Evolutionary conservation across 2,329 filamentous ascomycete genomes (phyloP).

Genomic region (Pseudocercospora pini-densiflorae): DNA sequence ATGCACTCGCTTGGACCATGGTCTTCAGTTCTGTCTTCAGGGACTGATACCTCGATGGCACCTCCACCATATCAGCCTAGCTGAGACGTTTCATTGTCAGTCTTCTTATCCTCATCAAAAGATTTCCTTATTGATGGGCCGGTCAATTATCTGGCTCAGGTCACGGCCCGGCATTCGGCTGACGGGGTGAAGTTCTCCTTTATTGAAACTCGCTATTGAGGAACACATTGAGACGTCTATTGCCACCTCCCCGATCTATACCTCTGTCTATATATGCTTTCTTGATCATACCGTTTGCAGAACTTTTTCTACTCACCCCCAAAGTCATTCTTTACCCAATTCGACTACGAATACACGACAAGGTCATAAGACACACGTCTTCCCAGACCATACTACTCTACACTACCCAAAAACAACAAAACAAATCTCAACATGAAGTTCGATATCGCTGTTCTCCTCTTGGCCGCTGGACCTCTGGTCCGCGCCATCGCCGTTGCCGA

Average conservation of each 20-base stretch:
- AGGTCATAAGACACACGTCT: slow-evolving; percentile 23
- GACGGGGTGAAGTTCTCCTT: slow-evolving; percentile 18
- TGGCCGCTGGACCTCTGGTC: slow-evolving; percentile 26
- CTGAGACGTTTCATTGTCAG: neutral
- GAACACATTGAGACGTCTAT: slow-evolving; percentile 13
- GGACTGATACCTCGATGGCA: neutral
- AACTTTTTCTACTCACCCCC: slow-evolving; percentile 26
- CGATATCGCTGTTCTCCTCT: slow-evolving; percentile 26
- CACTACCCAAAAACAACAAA: slow-evolving; percentile 18
- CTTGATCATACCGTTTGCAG: slow-evolving; percentile 21
- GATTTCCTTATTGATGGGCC: slow-evolving; percentile 16
- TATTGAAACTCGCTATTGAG: slow-evolving; percentile 23
- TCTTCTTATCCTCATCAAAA: neutral
- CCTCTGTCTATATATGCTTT: slow-evolving; percentile 25
- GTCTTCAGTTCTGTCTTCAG: neutral
- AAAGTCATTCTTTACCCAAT: slow-evolving; percentile 34
- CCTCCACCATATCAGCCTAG: neutral
- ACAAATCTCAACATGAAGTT: slow-evolving; percentile 33
- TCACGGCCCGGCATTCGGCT: neutral
- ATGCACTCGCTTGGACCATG: neutral
- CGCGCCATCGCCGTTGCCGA: slow-evolving; percentile 29
- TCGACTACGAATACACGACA: slow-evolving; percentile 21
- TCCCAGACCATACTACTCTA: slow-evolving; percentile 12
- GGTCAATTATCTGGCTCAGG: neutral
- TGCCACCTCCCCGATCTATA: neutral